phyloP scores from a whole-genome alignment of 352 stramenopile genomes.

The Globisporangium radiosum region DNA sequence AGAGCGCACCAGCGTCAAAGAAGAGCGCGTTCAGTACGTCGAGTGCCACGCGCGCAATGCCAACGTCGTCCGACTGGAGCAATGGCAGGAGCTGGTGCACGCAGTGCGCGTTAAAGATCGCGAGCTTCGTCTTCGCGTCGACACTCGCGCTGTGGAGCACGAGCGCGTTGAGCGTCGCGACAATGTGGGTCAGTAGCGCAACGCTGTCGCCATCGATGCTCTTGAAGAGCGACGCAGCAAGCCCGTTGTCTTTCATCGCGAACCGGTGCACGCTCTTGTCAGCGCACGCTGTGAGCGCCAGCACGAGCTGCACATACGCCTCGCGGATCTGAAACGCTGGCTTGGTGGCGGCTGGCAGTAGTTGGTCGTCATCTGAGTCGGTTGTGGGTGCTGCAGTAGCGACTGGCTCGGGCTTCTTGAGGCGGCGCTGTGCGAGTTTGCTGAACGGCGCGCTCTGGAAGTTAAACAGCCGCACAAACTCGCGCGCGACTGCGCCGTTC shows the following conservation, averaged over 20 bases:
- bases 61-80: slow-evolving; percentile 50
- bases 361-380: slow-evolving; percentile 1
- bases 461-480: slow-evolving; percentile 76
- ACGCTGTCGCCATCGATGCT: slow-evolving; percentile 64
- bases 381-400: neutral
- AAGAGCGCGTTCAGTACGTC: slow-evolving; percentile 50
- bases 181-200: slow-evolving; percentile 44
- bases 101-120: slow-evolving; percentile 53
- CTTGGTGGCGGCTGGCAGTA: neutral
- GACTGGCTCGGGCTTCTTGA: slow-evolving; percentile 42
- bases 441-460: slow-evolving; percentile 60
- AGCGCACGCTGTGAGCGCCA: slow-evolving; percentile 46
- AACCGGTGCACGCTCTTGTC: slow-evolving; percentile 81
- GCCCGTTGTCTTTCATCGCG: slow-evolving; percentile 61
- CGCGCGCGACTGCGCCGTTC: slow-evolving; percentile 36
- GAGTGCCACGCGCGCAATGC: slow-evolving; percentile 28
- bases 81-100: slow-evolving; percentile 66
- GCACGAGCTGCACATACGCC: slow-evolving; percentile 58
- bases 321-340: slow-evolving; percentile 54
- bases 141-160: slow-evolving; percentile 51
- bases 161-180: slow-evolving; percentile 28
- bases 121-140: slow-evolving; percentile 48
- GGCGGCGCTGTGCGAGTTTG: slow-evolving; percentile 48
- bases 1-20: slow-evolving; percentile 49
- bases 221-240: slow-evolving; percentile 66